Percentiles rank a stretch among this genome's conserved stretches.
Evolutionary conservation across 2,329 filamentous ascomycete species (phyloP).

Genomic region (Nigrospora osmanthi): DNA sequence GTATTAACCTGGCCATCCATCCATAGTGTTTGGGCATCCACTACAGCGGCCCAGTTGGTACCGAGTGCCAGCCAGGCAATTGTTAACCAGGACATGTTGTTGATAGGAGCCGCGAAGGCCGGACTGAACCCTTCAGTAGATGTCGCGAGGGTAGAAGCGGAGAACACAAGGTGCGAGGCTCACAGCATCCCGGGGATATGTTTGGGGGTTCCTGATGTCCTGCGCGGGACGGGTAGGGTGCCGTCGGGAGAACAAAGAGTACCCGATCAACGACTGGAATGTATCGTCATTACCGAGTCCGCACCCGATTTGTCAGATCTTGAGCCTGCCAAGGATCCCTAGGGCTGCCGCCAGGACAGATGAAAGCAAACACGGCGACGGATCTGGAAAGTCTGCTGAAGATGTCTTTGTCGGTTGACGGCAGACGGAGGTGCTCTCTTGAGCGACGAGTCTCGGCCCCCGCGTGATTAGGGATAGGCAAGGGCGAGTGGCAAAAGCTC

Average conservation of each 20-base stretch:
- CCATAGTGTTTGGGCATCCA: constrained; percentile 39
- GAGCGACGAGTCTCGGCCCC: background rate
- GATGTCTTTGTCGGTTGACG: constrained; percentile 9
- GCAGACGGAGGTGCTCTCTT: too few species aligned
- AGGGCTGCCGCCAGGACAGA: constrained; percentile 5
- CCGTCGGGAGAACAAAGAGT: constrained; percentile 10
- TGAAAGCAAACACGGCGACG: constrained; percentile 11
- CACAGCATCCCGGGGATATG: constrained; percentile 10
- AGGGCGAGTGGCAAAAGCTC: background rate
- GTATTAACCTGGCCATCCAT: constrained; percentile 42
- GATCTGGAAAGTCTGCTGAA: constrained; percentile 8
- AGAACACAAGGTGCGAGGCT: constrained; percentile 6
- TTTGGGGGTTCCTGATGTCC: too few species aligned
- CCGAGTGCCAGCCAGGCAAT: constrained; percentile 17
- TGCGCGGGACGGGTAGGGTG: too few species aligned
- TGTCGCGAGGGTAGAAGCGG: background rate
- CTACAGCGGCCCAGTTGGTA: constrained; percentile 19
- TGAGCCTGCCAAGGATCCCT: constrained; percentile 3
- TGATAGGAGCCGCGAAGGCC: constrained; percentile 3
- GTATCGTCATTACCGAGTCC: constrained; percentile 6
- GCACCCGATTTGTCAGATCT: constrained; percentile 8
- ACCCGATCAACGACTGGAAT: constrained; percentile 8
- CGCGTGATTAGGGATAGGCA: background rate
- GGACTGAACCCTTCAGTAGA: background rate
- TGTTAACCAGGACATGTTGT: constrained; percentile 19